A percentile compares a stretch with the other conserved stretches of the same genome.
phyloP scores from a whole-genome alignment of 1,284 basidiomycete species.

The Fomitiporia mediterranea region DNA sequence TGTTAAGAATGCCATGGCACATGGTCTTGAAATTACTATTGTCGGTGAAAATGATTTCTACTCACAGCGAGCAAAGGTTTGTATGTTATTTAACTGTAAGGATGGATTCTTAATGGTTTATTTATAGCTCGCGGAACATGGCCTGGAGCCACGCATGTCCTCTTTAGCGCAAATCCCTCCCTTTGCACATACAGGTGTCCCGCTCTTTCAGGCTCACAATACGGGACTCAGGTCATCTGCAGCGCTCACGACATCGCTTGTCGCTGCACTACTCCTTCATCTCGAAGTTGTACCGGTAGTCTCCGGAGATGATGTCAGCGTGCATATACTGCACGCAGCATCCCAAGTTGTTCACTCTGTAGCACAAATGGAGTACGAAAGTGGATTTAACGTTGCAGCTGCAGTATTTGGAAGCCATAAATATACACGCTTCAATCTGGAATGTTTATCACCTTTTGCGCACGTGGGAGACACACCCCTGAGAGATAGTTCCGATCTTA shows the following conservation, averaged over 20 bases:
- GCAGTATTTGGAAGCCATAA: slow-evolving; percentile 94
- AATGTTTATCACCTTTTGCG: slow-evolving; percentile 67
- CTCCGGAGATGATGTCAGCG: slow-evolving; percentile 39
- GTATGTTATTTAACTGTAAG: slow-evolving; percentile 22
- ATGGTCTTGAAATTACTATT: slow-evolving; percentile 72
- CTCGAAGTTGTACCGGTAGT: slow-evolving; percentile 57
- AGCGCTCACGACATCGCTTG: slow-evolving; percentile 93
- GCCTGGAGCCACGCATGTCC: slow-evolving; percentile 53
- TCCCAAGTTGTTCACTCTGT: slow-evolving; percentile 94
- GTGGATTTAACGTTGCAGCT: slow-evolving; percentile 94
- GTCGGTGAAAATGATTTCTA: slow-evolving; percentile 98
- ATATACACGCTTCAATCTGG: slow-evolving; percentile 86
- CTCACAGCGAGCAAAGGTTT: slow-evolving; percentile 83
- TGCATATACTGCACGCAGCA: slow-evolving; percentile 77
- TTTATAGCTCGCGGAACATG: slow-evolving; percentile 53
- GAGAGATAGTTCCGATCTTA: slow-evolving; percentile 32
- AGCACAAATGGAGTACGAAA: slow-evolving; percentile 97
- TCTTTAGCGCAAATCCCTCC: slow-evolving; percentile 66
- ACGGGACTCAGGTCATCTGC: slow-evolving; percentile 97
- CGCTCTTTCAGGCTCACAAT: slow-evolving; percentile 85
- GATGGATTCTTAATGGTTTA: slow-evolving; percentile 3
- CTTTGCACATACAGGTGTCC: slow-evolving; percentile 70
- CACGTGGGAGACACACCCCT: slow-evolving; percentile 32
- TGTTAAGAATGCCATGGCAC: slow-evolving; percentile 42
- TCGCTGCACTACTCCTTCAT: slow-evolving; percentile 81